These are phyloP conservation scores for Lasiosphaeria ovina DNA, from an alignment of 495 filamentous ascomycete genomes.

Conservation along the genomic window DNA sequence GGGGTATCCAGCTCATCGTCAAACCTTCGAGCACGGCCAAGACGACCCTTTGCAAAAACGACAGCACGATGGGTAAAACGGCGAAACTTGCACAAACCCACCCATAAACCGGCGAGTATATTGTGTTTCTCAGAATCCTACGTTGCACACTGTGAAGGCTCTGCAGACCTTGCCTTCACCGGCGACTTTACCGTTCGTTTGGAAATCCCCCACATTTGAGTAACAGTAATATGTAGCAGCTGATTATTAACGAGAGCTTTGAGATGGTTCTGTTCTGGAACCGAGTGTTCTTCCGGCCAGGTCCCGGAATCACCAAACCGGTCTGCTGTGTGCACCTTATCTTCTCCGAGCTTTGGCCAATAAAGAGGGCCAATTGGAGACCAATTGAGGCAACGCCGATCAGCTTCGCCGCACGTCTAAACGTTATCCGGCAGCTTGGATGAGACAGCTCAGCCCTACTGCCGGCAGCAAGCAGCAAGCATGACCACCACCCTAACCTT, in stretches of 20 bases:
- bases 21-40: background rate
- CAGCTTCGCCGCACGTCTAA: slow-evolving; percentile 6
- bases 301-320: background rate
- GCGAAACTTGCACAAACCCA: too few relatives aligned
- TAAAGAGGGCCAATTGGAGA: background rate
- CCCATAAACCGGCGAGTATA: too few relatives aligned
- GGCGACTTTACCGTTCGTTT: too few relatives aligned
- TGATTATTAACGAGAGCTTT: too few relatives aligned
- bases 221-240: too few relatives aligned
- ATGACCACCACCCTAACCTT: slow-evolving; percentile 1
- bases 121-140: too few relatives aligned
- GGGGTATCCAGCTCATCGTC: slow-evolving; percentile 4
- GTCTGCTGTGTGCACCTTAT: background rate
- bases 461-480: background rate
- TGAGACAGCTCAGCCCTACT: slow-evolving; percentile 9
- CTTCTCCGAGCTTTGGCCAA: background rate
- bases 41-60: too few relatives aligned
- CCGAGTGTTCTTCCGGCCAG: background rate
- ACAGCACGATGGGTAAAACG: background rate
- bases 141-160: too few relatives aligned
- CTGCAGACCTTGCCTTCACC: too few relatives aligned
- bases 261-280: too few relatives aligned
- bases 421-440: slow-evolving; percentile 2
- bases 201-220: too few relatives aligned
- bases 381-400: slow-evolving; percentile 11